These are phyloP conservation scores for Fragaria iinumae DNA, from an alignment of 306 rosid species.

Conservation along the genomic window DNA sequence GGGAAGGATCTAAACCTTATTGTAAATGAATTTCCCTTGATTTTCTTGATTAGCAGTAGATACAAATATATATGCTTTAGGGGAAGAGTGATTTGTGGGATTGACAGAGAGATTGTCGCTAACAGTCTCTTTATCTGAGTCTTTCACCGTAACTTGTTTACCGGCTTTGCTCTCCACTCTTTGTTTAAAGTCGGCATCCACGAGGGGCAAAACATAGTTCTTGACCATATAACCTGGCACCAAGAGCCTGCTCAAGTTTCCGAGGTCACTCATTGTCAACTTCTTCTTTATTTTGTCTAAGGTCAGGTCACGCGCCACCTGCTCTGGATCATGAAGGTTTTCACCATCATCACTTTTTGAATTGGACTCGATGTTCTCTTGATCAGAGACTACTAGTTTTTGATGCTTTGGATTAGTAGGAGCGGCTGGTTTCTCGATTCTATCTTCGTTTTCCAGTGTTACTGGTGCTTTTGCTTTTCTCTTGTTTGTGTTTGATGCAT, in stretches of 20 bases:
- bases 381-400: background rate
- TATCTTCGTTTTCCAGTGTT: background rate
- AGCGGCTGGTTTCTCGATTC: background rate
- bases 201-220: background rate
- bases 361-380: background rate
- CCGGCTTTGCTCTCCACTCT: background rate
- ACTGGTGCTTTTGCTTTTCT: background rate
- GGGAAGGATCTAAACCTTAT: too few species aligned
- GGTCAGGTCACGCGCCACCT: background rate
- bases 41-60: too few species aligned
- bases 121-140: background rate
- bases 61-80: too few species aligned
- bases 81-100: too few species aligned
- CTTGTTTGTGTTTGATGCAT: background rate
- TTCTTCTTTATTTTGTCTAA: background rate
- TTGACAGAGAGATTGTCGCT: too few species aligned
- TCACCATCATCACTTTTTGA: background rate
- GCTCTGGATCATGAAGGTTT: background rate
- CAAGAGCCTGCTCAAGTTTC: background rate
- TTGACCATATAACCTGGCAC: background rate
- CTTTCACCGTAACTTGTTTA: background rate
- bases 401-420: background rate
- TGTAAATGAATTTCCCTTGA: too few species aligned
- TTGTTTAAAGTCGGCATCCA: background rate
- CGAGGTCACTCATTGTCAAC: background rate